phyloP scores from a whole-genome alignment of 2,329 filamentous ascomycete species.

The Fusarium sp. region DNA sequence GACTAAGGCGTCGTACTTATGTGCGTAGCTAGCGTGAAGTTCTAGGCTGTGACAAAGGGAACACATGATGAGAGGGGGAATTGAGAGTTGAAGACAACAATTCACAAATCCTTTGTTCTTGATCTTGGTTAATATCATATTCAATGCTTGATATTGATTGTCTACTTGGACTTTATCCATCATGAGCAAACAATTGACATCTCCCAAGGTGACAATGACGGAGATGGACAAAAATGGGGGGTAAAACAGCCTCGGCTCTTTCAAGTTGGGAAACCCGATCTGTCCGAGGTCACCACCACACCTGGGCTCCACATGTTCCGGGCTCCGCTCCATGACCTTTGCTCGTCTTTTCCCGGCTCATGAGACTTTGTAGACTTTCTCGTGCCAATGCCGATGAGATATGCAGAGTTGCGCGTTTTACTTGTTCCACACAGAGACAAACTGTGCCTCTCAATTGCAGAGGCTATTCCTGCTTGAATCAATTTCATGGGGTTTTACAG shows the following conservation, averaged over 20 bases:
- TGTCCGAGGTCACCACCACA: slow-evolving; percentile 3
- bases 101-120: not conserved
- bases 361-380: slow-evolving; percentile 12
- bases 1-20: not conserved
- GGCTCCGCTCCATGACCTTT: not conserved
- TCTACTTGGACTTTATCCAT: not conserved
- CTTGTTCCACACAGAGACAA: not conserved
- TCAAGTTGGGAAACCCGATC: slow-evolving; percentile 18
- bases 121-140: not conserved
- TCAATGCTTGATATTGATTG: not conserved
- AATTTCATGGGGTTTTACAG: not conserved
- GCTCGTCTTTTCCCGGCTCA: slow-evolving; percentile 22
- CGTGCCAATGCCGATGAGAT: slow-evolving; percentile 9
- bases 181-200: not conserved
- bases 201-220: not conserved
- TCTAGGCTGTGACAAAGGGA: not conserved
- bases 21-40: not conserved
- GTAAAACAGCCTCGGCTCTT: slow-evolving; percentile 36
- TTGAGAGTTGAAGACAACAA: not conserved
- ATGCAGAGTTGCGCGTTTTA: slow-evolving; percentile 8
- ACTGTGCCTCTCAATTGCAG: not conserved
- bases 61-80: not conserved
- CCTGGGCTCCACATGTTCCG: slow-evolving; percentile 21
- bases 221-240: not conserved
- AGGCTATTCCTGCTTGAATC: not conserved